phyloP scores from a whole-genome alignment of 768 basidiomycete genomes.

The Leucocoprinus birnbaumii region DNA sequence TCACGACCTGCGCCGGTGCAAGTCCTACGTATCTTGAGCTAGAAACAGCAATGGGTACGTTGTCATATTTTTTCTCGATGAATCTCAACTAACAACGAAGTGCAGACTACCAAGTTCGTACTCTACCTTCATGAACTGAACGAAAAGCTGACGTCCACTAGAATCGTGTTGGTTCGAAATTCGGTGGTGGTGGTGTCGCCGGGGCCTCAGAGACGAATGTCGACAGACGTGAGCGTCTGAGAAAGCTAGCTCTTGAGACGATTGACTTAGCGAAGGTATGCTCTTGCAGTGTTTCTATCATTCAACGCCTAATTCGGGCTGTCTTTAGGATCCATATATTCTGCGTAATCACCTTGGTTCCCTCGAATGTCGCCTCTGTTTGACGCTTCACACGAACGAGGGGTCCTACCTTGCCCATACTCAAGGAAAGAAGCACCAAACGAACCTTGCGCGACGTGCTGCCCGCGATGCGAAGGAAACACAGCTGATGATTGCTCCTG shows the following conservation, averaged over 20 bases:
- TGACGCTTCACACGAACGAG: constrained; percentile 99
- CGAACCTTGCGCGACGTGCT: constrained; percentile 94
- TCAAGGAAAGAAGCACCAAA: constrained; percentile 99
- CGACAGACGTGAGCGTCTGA: constrained; percentile 88
- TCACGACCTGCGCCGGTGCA: too few relatives aligned
- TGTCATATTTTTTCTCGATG: background rate
- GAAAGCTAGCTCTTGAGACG: constrained; percentile 95
- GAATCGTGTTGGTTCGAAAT: constrained; percentile 96
- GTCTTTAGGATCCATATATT: constrained; percentile 85
- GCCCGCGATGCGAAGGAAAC: constrained; percentile 97
- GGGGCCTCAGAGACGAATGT: constrained; percentile 95
- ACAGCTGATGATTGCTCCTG: constrained; percentile 83
- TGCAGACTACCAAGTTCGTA: constrained; percentile 66
- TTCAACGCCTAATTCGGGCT: constrained; percentile 11
- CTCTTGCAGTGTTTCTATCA: background rate
- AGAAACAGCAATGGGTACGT: constrained; percentile 39
- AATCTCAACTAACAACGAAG: constrained; percentile 9
- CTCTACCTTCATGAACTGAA: background rate
- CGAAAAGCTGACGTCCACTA: constrained; percentile 24
- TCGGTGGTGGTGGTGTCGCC: constrained; percentile 94
- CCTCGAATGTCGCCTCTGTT: constrained; percentile 94
- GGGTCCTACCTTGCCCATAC: constrained; percentile 99
- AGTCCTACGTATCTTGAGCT: too few relatives aligned
- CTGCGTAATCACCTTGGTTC: constrained; percentile 98
- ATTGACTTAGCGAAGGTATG: constrained; percentile 95